Conservation (phyloP, 1,139 yeast species). For the Taphrina wiesneri region DNA sequence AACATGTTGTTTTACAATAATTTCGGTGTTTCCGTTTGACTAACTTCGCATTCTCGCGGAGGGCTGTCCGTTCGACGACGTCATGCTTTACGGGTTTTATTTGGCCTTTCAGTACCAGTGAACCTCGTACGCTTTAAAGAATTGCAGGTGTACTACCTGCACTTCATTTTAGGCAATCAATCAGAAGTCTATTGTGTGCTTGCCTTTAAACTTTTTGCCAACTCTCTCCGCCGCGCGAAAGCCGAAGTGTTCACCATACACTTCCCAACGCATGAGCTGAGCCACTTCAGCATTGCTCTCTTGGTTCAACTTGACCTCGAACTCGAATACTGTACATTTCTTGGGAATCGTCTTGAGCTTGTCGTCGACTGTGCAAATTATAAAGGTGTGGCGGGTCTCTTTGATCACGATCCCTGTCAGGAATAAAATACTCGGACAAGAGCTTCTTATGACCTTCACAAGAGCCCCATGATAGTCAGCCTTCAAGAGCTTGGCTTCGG, state of each 20-base stretch:
- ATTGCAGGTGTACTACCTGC: too few species aligned
- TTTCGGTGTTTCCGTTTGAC: too few species aligned
- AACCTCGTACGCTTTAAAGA: too few species aligned
- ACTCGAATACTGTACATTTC: conserved; percentile 40
- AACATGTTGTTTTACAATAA: too few species aligned
- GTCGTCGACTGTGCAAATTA: conserved; percentile 52
- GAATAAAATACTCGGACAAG: conserved; percentile 63
- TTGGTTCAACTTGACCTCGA: conserved; percentile 40
- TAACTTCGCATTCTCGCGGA: too few species aligned
- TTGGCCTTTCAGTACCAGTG: too few species aligned
- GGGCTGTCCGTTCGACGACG: too few species aligned
- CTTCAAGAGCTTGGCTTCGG: conserved; percentile 43
- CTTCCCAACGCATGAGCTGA: conserved; percentile 56
- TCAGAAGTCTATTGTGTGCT: conserved; percentile 34
- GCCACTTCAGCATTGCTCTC: conserved; percentile 30
- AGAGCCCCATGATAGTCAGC: conserved; percentile 85
- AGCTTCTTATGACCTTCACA: conserved; percentile 60
- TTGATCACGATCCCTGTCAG: conserved; percentile 75
- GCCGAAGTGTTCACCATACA: conserved; percentile 78
- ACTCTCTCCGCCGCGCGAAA: conserved; percentile 79
- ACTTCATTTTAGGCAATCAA: too few species aligned
- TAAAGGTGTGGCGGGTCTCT: conserved; percentile 79
- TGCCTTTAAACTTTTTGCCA: conserved; percentile 71
- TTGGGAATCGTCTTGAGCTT: conserved; percentile 33
- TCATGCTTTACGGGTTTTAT: too few species aligned